Percentiles rank a stretch among this genome's conserved stretches.
phyloP scores from a whole-genome alignment of 352 stramenopile species.

The Globisporangium splendens region DNA sequence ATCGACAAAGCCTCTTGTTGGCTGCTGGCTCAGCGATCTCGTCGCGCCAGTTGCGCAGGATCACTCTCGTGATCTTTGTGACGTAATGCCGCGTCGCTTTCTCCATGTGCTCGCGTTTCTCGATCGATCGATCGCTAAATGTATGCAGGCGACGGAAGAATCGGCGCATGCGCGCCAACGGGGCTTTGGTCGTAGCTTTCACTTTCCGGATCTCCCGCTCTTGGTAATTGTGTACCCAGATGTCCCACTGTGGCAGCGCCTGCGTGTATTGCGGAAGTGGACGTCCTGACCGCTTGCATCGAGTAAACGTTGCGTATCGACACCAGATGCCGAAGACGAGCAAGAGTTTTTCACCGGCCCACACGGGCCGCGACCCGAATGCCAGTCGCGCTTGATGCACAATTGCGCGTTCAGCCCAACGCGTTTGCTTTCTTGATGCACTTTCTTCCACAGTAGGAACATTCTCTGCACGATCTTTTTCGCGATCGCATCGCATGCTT shows the following conservation, averaged over 20 bases:
- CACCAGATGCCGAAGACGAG: conserved; percentile 68
- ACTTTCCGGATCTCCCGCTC: conserved; percentile 71
- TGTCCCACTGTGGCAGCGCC: conserved; percentile 59
- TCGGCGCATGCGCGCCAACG: conserved; percentile 39
- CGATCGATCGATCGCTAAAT: conserved; percentile 20
- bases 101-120: conserved; percentile 15
- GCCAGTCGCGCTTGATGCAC: conserved; percentile 71
- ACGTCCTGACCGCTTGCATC: conserved; percentile 40
- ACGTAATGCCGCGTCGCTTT: conserved; percentile 20
- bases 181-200: conserved; percentile 51
- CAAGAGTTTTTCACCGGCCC: conserved; percentile 58
- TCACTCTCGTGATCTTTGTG: neutral
- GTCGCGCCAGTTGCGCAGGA: conserved; percentile 39
- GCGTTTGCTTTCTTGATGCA: conserved; percentile 40
- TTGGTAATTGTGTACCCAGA: conserved; percentile 76
- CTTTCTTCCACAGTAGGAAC: conserved; percentile 61
- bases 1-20: conserved; percentile 42
- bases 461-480: conserved; percentile 69
- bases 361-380: conserved; percentile 47
- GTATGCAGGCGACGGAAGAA: conserved; percentile 35
- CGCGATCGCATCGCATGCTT: conserved; percentile 41
- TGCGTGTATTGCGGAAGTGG: conserved; percentile 42
- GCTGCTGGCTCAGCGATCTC: conserved; percentile 39
- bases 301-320: conserved; percentile 51
- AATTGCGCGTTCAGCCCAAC: conserved; percentile 63